phyloP scores from a whole-genome alignment of 805 yeast genomes.

The Candida insectorum region DNA sequence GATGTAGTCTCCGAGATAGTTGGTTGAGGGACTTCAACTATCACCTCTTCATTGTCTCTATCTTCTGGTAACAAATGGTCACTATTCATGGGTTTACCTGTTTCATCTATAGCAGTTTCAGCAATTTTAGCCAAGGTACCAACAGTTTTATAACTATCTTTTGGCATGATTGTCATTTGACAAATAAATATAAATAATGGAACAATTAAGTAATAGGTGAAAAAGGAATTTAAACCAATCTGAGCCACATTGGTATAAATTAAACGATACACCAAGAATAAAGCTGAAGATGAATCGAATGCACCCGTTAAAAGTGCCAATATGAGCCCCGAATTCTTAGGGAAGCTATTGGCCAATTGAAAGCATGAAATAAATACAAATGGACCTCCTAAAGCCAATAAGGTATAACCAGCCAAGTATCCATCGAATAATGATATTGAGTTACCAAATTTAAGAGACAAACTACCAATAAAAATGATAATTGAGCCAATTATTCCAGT shows the following conservation, averaged over 20 bases:
- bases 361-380: slow-evolving; percentile 87
- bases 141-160: slow-evolving; percentile 66
- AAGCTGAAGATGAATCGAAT: slow-evolving; percentile 88
- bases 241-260: slow-evolving; percentile 45
- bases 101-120: slow-evolving; percentile 71
- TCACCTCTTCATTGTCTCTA: slow-evolving; percentile 21
- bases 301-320: slow-evolving; percentile 89
- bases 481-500: slow-evolving; percentile 73
- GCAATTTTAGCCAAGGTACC: slow-evolving; percentile 65
- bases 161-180: slow-evolving; percentile 79
- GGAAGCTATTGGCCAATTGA: slow-evolving; percentile 84
- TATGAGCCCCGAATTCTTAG: slow-evolving; percentile 74
- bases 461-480: slow-evolving; percentile 55
- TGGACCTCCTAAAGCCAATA: slow-evolving; percentile 89
- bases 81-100: slow-evolving; percentile 54
- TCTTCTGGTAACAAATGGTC: slow-evolving; percentile 40
- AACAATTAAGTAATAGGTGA: slow-evolving; percentile 62
- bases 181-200: slow-evolving; percentile 75
- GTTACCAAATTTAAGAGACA: slow-evolving; percentile 40
- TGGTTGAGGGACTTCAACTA: slow-evolving; percentile 21
- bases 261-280: slow-evolving; percentile 71
- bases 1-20: slow-evolving; percentile 40
- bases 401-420: slow-evolving; percentile 69
- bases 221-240: slow-evolving; percentile 55
- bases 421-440: slow-evolving; percentile 46